phyloP scores from a whole-genome alignment of 768 basidiomycete species.

The Lactarius deliciosus region DNA sequence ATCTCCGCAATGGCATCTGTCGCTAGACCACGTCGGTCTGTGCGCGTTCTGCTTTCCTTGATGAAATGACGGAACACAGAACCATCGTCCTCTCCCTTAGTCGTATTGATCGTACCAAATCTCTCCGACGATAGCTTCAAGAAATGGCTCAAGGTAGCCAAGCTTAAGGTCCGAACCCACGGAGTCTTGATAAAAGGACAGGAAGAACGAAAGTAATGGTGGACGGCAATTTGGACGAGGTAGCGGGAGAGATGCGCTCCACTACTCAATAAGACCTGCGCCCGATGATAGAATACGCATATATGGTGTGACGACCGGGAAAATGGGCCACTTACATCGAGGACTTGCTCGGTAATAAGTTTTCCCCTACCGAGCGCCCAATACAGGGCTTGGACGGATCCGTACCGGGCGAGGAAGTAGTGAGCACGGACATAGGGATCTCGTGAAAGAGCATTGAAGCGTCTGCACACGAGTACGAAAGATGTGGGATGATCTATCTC shows the following conservation, averaged over 20 bases:
- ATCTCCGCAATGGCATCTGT: conserved; percentile 68
- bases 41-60: conserved; percentile 66
- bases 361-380: conserved; percentile 73
- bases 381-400: conserved; percentile 66
- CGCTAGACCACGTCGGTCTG: conserved; percentile 54
- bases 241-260: conserved; percentile 80
- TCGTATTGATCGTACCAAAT: conserved; percentile 65
- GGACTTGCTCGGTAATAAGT: conserved; percentile 24
- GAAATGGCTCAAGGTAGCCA: conserved; percentile 63
- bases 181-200: conserved; percentile 71
- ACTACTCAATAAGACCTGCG: conserved; percentile 67
- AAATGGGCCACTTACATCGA: conserved; percentile 25
- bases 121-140: conserved; percentile 54
- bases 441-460: conserved; percentile 60
- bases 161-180: conserved; percentile 68
- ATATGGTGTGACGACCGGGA: conserved; percentile 7
- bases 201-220: conserved; percentile 74
- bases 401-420: conserved; percentile 76
- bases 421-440: conserved; percentile 75
- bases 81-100: conserved; percentile 77
- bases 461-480: conserved; percentile 57
- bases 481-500: conserved; percentile 64
- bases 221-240: conserved; percentile 72
- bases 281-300: conserved; percentile 18
- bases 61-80: conserved; percentile 61